Evolutionary conservation across 1,284 basidiomycete species (phyloP).

Genomic region (Peniophora sp.): DNA sequence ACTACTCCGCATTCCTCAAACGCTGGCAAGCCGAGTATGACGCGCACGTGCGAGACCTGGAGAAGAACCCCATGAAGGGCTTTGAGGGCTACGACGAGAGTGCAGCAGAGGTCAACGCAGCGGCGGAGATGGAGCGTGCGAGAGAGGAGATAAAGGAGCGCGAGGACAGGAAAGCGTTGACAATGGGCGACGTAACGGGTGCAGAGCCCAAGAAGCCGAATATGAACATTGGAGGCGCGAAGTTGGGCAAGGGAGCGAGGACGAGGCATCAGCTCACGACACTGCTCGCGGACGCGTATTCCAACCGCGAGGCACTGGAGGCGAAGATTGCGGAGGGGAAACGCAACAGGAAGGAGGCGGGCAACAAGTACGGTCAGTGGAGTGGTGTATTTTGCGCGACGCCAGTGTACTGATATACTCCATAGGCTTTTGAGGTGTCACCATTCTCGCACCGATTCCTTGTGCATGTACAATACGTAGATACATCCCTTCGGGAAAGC

Average conservation of each 20-base stretch:
- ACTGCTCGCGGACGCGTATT: constrained; percentile 67
- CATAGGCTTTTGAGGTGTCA: too few relatives aligned
- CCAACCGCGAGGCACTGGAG: constrained; percentile 70
- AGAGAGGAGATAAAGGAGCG: constrained; percentile 60
- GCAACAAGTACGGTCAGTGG: constrained; percentile 72
- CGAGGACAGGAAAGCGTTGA: constrained; percentile 68
- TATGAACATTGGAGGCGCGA: constrained; percentile 73
- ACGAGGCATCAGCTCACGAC: constrained; percentile 72
- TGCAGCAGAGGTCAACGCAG: constrained; percentile 58
- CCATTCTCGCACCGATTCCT: too few relatives aligned
- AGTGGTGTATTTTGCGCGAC: background rate
- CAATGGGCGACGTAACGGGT: constrained; percentile 34
- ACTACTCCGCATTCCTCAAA: constrained; percentile 65
- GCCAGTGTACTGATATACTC: too few relatives aligned
- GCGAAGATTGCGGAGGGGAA: constrained; percentile 73
- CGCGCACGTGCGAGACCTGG: constrained; percentile 57
- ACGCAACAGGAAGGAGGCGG: constrained; percentile 77
- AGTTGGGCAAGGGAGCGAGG: constrained; percentile 57
- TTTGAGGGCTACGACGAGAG: constrained; percentile 49
- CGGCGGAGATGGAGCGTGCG: constrained; percentile 66
- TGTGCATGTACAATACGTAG: too few relatives aligned
- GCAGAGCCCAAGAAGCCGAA: constrained; percentile 51
- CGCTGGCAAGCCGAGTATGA: constrained; percentile 69
- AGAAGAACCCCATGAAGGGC: constrained; percentile 57
- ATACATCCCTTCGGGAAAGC: too few relatives aligned